phyloP scores from a whole-genome alignment of 2,329 filamentous ascomycete genomes.

The Leptographium radiaticola region DNA sequence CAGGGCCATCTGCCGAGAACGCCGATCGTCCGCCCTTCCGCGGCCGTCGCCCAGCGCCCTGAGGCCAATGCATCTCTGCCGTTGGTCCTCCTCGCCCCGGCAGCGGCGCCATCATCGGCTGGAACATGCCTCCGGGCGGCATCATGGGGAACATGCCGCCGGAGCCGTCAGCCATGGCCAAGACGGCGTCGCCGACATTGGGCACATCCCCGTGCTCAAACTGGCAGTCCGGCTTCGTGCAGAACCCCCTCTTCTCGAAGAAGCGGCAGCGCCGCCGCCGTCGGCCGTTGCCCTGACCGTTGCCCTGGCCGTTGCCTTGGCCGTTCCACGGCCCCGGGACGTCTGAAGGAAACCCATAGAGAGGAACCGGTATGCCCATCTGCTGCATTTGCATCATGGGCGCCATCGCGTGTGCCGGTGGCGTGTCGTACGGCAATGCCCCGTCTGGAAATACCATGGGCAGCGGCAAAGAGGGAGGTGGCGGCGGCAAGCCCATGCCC shows the following conservation, averaged over 20 bases:
- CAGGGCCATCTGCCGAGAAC: slow-evolving; percentile 52
- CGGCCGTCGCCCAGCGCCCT: slow-evolving; percentile 11
- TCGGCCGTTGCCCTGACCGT: slow-evolving; percentile 14
- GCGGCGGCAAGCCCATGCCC: neutral
- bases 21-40: slow-evolving; percentile 30
- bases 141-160: neutral
- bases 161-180: no score
- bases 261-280: slow-evolving; percentile 47
- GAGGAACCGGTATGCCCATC: slow-evolving; percentile 32
- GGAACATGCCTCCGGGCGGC: neutral
- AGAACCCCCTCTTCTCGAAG: slow-evolving; percentile 62
- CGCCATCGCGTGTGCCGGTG: slow-evolving; percentile 39
- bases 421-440: slow-evolving; percentile 34
- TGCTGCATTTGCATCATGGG: slow-evolving; percentile 46
- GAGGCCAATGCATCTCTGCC: neutral
- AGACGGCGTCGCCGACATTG: neutral
- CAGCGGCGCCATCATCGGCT: neutral
- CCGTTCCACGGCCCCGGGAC: slow-evolving; percentile 7
- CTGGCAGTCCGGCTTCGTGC: slow-evolving; percentile 52
- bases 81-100: neutral
- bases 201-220: slow-evolving; percentile 50
- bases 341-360: slow-evolving; percentile 15
- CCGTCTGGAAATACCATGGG: neutral
- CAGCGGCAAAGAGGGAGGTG: neutral
- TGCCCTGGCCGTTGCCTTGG: slow-evolving; percentile 9